These are phyloP conservation scores for Cucurbita argyrosperma DNA, from an alignment of 306 rosid genomes.

Conservation along the genomic window DNA sequence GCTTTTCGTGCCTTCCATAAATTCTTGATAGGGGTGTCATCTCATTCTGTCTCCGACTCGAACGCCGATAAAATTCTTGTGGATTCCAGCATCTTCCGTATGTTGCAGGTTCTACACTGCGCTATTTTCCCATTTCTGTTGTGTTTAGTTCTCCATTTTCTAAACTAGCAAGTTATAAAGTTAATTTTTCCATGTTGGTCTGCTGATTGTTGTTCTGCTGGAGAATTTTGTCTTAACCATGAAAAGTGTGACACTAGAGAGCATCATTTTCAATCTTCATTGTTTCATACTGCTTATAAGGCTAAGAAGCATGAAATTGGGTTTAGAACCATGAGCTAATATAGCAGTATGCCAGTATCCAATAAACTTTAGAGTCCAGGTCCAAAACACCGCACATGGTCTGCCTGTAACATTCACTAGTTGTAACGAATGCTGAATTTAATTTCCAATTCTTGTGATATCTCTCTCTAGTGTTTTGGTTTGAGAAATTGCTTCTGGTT, in stretches of 20 bases:
- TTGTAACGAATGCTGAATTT: not conserved
- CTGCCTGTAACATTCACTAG: not conserved
- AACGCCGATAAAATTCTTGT: conserved; percentile 45
- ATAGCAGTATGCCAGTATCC: not conserved
- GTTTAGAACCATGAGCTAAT: not conserved
- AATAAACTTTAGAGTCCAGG: not conserved
- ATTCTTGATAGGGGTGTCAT: conserved; percentile 62
- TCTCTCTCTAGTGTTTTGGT: not conserved
- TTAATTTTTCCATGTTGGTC: not conserved
- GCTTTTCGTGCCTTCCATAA: conserved; percentile 61
- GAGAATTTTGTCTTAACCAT: not conserved
- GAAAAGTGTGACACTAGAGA: not conserved
- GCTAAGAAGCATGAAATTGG: not conserved
- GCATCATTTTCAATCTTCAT: not conserved
- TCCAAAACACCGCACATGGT: not conserved
- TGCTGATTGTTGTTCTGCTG: not conserved
- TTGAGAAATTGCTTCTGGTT: not conserved
- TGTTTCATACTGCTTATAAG: not conserved
- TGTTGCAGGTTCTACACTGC: conserved; percentile 40
- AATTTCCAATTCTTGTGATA: not conserved
- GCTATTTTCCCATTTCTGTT: not conserved
- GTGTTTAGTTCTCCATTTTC: not conserved
- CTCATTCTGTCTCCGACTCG: conserved; percentile 54
- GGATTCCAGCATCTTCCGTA: conserved; percentile 43
- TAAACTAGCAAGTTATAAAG: not conserved